A percentile compares a stretch with the other conserved stretches of the same genome.
phyloP scores from a whole-genome alignment of 345 rosid genomes.

The Eucalyptus grandis region DNA sequence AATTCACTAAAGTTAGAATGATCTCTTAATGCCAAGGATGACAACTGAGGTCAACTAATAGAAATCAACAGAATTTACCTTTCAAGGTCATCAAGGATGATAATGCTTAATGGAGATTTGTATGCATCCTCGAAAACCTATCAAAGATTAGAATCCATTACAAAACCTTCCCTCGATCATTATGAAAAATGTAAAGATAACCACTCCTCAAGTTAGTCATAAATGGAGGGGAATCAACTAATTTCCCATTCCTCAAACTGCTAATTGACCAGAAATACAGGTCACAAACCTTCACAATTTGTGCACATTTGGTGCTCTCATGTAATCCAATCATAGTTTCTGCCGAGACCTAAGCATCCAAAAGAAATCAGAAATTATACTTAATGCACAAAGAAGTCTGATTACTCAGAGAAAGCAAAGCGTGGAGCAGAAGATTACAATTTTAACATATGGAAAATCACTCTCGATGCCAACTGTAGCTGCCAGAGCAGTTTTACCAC shows the following conservation, averaged over 20 bases:
- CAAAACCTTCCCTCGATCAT: neutral
- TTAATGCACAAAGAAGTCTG: neutral
- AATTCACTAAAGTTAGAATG: neutral
- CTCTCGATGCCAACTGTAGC: slow-evolving; percentile 94
- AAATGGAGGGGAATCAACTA: neutral
- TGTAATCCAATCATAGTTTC: slow-evolving; percentile 96
- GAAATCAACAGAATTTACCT: slow-evolving; percentile 33
- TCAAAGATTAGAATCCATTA: neutral
- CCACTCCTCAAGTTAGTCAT: neutral
- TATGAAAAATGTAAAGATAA: neutral
- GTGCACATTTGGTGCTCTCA: slow-evolving; percentile 95
- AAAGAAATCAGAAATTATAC: neutral
- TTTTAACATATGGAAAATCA: slow-evolving; percentile 96
- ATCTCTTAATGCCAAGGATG: neutral
- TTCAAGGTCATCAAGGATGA: slow-evolving; percentile 94
- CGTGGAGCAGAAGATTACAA: slow-evolving; percentile 38
- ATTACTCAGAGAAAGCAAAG: neutral
- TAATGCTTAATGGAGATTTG: slow-evolving; percentile 92
- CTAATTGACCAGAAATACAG: neutral
- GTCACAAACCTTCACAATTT: slow-evolving; percentile 67
- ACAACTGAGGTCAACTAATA: neutral
- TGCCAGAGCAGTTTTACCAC: slow-evolving; percentile 98
- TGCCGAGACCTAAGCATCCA: slow-evolving; percentile 62
- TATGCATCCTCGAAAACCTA: slow-evolving; percentile 99
- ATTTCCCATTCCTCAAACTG: neutral